Percentiles rank a stretch among this genome's conserved stretches.
These are phyloP conservation scores for Macrocystidia cucumis DNA, from an alignment of 1,284 basidiomycete genomes.

Conservation along the genomic window DNA sequence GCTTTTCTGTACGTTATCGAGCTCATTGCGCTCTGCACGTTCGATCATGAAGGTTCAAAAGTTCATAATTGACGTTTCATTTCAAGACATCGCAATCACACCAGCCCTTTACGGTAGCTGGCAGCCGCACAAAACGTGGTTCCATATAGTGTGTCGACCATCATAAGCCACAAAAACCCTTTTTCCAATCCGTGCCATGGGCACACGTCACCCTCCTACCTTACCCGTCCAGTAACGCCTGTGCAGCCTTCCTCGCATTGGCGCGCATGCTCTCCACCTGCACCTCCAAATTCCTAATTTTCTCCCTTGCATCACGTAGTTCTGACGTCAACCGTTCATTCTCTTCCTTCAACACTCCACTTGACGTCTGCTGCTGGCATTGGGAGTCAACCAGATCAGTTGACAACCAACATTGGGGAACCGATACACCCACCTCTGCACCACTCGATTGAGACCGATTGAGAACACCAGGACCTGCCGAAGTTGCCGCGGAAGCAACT, in stretches of 20 bases:
- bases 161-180: too few relatives aligned
- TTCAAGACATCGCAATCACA: too few relatives aligned
- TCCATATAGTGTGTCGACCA: too few relatives aligned
- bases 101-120: too few relatives aligned
- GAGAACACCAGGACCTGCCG: slow-evolving; percentile 12
- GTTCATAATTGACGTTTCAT: too few relatives aligned
- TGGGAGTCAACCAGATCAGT: slow-evolving; percentile 1
- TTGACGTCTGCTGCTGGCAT: slow-evolving; percentile 5
- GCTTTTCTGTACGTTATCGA: too few relatives aligned
- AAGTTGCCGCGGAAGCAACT: slow-evolving; percentile 10
- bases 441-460: slow-evolving; percentile 15
- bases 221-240: slow-evolving; percentile 35
- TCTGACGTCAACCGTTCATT: slow-evolving; percentile 56
- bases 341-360: slow-evolving; percentile 33
- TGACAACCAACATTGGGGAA: slow-evolving; percentile 1
- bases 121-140: too few relatives aligned
- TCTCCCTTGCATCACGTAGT: slow-evolving; percentile 68
- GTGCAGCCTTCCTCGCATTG: slow-evolving; percentile 65
- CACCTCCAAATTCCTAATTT: slow-evolving; percentile 75
- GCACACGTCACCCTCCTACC: too few relatives aligned
- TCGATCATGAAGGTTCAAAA: too few relatives aligned
- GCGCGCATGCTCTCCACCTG: slow-evolving; percentile 73
- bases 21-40: too few relatives aligned
- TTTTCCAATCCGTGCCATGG: too few relatives aligned
- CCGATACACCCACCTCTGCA: slow-evolving; percentile 18